Evolutionary conservation across 306 rosid species (phyloP), one percentile per base, ranked within the genome.

Genomic region (Trifolium repens): DNA sequence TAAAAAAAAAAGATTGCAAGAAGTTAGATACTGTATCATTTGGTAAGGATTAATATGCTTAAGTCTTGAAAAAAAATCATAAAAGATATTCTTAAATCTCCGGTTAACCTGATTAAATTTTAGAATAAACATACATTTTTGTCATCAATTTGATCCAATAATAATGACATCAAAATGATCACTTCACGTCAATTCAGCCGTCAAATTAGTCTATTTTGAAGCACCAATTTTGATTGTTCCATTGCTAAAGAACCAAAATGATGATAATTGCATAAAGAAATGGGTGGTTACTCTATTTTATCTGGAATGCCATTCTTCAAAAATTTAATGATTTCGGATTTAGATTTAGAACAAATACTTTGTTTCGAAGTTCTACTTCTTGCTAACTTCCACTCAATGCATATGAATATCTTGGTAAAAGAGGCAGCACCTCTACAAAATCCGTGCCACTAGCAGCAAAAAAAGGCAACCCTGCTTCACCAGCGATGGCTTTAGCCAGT

Each of bases 381-480:
- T 59, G 70, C 71, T 74, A 79, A 39, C 57, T 79, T 73, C 60
- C 64, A 53, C 50, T 79, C 61, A 67, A 73, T 68, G 69, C 44
- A 54, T 27, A 84, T 57, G 67, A n/a, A 68, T 30, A 69, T 74
- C 78, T 17, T 55, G 40, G 49, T 60, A 83, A 73, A 84, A 78
- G 59, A 60, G 78, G 77, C 73, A 80, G 74, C 73, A 94, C 98
- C 98, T 94, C 98, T 68, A 94, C 98, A 84, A 94, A 94, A 78
- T 91, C 98, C 8, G 98, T 94, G 87, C 98, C 98, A 81, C 87
- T 94, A 71, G 93, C 96, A 67, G 98, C 98, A 84, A 94, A 94
- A 76, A 91, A 94, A 11, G 98, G 98, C 80, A 91, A 89, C 83
- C 97, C 98, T 34, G 98, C 97, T 87, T 94, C 98, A 62, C 98